A percentile compares a stretch with the other conserved stretches of the same genome.
Conservation (phyloP, 305 asterid genomes). For the Fraxinus xanthoxyloides region DNA sequence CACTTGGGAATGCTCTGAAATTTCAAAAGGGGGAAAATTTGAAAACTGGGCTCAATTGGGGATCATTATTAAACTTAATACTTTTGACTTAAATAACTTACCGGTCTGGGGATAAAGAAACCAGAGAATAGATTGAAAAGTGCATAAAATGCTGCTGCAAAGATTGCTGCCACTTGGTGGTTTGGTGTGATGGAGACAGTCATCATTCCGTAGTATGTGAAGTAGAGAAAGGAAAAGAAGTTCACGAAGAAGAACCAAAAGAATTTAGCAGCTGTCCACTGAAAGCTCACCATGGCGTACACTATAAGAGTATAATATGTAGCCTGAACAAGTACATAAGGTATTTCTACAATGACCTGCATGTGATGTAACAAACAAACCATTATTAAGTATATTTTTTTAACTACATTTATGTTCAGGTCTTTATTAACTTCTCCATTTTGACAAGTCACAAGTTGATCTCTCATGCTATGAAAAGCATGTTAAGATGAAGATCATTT, state of each 20-base stretch:
- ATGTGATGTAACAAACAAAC: not conserved
- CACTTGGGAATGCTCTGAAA: conserved; percentile 53
- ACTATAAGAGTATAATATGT: conserved; percentile 55
- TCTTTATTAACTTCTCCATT: not conserved
- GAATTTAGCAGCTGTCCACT: conserved; percentile 65
- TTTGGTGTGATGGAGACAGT: conserved; percentile 72
- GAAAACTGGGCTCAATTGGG: not conserved
- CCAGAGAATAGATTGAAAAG: conserved; percentile 79
- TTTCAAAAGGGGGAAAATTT: not conserved
- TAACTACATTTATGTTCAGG: not conserved
- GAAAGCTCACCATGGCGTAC: conserved; percentile 64
- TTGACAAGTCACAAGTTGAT: not conserved
- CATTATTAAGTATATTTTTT: not conserved
- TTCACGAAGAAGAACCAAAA: conserved; percentile 68
- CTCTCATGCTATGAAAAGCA: not conserved
- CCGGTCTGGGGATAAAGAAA: conserved; percentile 73
- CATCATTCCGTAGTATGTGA: conserved; percentile 86
- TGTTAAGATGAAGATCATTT: not conserved
- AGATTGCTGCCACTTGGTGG: conserved; percentile 61
- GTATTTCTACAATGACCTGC: conserved; percentile 63
- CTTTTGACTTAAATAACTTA: conserved; percentile 29
- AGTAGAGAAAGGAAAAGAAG: conserved; percentile 67
- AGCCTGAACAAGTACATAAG: conserved; percentile 56
- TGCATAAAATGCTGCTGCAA: conserved; percentile 62
- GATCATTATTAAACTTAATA: not conserved